These are phyloP conservation scores for Limonium bicolor DNA, from an alignment of 148 eudicot genomes.

Conservation along the genomic window DNA sequence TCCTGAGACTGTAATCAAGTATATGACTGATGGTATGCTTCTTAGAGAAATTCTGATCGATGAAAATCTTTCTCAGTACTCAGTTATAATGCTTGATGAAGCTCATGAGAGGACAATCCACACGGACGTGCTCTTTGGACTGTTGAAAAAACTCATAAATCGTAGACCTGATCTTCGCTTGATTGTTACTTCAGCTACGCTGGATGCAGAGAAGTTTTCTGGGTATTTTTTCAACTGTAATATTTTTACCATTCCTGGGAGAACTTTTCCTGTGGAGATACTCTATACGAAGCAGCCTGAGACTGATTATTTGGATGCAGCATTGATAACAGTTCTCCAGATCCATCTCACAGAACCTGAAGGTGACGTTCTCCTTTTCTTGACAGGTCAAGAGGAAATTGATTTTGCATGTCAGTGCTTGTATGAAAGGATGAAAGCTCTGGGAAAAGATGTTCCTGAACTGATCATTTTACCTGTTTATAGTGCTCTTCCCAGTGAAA, in stretches of 20 bases:
- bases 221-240: conserved; percentile 76
- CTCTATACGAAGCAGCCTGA: conserved; percentile 80
- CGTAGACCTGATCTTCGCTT: conserved; percentile 78
- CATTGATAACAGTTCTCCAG: conserved; percentile 73
- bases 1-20: conserved; percentile 86
- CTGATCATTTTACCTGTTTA: conserved; percentile 83
- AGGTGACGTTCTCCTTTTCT: conserved; percentile 77
- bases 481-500: conserved; percentile 93
- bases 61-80: conserved; percentile 63
- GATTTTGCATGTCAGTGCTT: conserved; percentile 88
- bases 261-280: conserved; percentile 75
- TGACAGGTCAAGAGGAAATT: conserved; percentile 95
- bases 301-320: conserved; percentile 72
- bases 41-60: conserved; percentile 71
- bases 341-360: conserved; percentile 89
- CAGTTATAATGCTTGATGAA: conserved; percentile 95
- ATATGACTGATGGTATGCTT: conserved; percentile 99
- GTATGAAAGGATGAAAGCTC: conserved; percentile 77
- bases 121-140: conserved; percentile 88
- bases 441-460: conserved; percentile 80
- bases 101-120: conserved; percentile 94
- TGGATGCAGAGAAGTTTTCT: conserved; percentile 88
- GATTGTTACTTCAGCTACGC: conserved; percentile 89
- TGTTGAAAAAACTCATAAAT: conserved; percentile 50
- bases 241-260: conserved; percentile 83